Base-by-base conservation (phyloP, 139 green algal genomes). In the Chlamydomonas sp. region DNA sequence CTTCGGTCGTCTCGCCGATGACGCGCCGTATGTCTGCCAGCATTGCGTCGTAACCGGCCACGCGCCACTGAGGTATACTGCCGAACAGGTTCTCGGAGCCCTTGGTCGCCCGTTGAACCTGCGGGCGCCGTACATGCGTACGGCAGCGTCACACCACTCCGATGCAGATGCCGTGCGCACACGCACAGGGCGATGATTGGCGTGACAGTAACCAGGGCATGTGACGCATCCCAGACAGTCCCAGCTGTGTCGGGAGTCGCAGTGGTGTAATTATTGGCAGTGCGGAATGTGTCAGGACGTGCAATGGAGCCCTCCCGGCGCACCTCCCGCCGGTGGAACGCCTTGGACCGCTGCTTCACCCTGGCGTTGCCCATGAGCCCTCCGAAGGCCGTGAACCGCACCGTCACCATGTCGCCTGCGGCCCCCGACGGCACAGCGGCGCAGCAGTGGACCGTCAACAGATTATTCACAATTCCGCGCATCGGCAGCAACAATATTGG, bases 281-380 rank as follows among this genome's bases (percentile, higher is more conserved):
- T 49, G 31, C 31, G 31, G 31, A 49, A 49, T 49, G 0, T 0
- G 31, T 49, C 31, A 49, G 31, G 31, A 49, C 31, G 31, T 49
- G 31, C 31, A 49, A 49, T 49, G 31, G 31, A 49, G 0, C 31
- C 31, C 31, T 49, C 31, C 31, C 31, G n/a, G n/a, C 73, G 31
- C 79, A 84, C 79, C 79, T 84, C 64, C 2, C 79, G 79, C 79
- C 31, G 68, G 31, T 63, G 69, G 69, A 76, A 49, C 5, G 17
- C 17, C 69, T 57, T 18, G 1, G 31, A 5, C 17, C 18, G 16
- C 69, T 75, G 14, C 17, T 57, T 75, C 10, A 75, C 0, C 69
- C 49, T 75, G 69, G 49, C 69, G 69, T 18, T 18, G 16, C 31
- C 69, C 5, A 3, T 18, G 17, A 6, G 10, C 16, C 6, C 15